Evolutionary conservation across 768 basidiomycete species (phyloP).

Genomic region (Omphalotus guepiniiformis): DNA sequence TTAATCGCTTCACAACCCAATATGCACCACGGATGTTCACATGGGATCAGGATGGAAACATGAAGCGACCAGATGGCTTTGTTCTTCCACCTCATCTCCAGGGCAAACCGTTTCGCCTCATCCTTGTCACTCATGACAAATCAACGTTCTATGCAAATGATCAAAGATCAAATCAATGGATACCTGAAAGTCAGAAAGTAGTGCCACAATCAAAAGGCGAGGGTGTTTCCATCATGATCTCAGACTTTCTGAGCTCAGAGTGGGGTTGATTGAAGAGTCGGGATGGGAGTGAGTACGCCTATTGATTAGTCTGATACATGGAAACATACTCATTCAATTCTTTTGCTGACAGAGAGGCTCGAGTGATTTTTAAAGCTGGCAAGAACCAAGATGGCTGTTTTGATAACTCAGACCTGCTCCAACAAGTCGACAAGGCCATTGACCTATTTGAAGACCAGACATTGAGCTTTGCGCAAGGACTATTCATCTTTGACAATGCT

Average conservation of each 20-base stretch:
- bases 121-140: slow-evolving; percentile 22
- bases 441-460: slow-evolving; percentile 13
- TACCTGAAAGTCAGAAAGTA: slow-evolving; percentile 10
- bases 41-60: slow-evolving; percentile 24
- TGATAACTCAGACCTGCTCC: slow-evolving; percentile 11
- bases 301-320: not conserved
- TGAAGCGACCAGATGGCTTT: slow-evolving; percentile 13
- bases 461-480: not conserved
- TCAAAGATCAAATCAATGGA: slow-evolving; percentile 18
- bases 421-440: slow-evolving; percentile 14
- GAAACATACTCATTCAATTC: not conserved
- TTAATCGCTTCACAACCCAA: slow-evolving; percentile 18
- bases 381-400: slow-evolving; percentile 18
- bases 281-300: slow-evolving; percentile 1
- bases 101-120: slow-evolving; percentile 11
- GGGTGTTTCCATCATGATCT: slow-evolving; percentile 25
- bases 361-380: slow-evolving; percentile 18
- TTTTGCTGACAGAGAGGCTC: slow-evolving; percentile 11
- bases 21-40: slow-evolving; percentile 21
- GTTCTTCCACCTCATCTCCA: slow-evolving; percentile 13
- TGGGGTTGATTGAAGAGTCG: slow-evolving; percentile 16
- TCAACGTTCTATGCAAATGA: slow-evolving; percentile 29
- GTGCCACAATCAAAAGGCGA: slow-evolving; percentile 26
- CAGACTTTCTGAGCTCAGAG: slow-evolving; percentile 25
- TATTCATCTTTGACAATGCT: slow-evolving; percentile 9